Evolutionary conservation across 2,329 filamentous ascomycete genomes (phyloP), one percentile per base, ranked within the genome.

Genomic region (Ascochyta lentis): DNA sequence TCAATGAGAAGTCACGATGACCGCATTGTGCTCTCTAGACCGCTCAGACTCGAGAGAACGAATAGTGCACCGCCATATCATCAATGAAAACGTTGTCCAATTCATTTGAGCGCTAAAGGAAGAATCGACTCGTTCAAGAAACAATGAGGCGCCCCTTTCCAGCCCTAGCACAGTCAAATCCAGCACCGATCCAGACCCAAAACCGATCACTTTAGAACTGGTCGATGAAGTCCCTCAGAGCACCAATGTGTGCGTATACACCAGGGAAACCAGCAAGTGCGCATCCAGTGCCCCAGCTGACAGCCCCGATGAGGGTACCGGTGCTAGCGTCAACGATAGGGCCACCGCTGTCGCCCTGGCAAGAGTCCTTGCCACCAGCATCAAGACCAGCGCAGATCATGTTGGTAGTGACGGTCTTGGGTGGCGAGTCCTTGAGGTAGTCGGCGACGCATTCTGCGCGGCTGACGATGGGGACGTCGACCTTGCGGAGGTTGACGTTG

Each of bases 301-400:
- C 65, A 41, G 58, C 23, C 42, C 65, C 65, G n/a, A 62, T 38
- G 27, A 65, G 38, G 1, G 46, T 46, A 6, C 50, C 50, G 3
- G 31, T 49, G 38, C 51, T 52, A 24, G 54, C 45, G 44, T 67
- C 49, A 47, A 60, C 54, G n/a, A 69, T 58, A 29, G 67, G 67
- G 45, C 67, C 67, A 45, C 67, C 67, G 48, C 51, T 57, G 63
- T 69, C 67, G 44, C 67, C 67, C 63, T 68, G 65, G 65, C 67
- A 69, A 31, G 65, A 68, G 60, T 69, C 67, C 54, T 61, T 63
- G 45, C 65, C 67, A 52, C 65, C 65, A n/a, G 43, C 40, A 3
- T 54, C 12, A 12, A 49, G 6, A 33, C 63, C 67, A 22, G 67
- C 67, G 43, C 67, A 69, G 53, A 64, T 56, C 67, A 69, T 69